Conservation (phyloP, 129 eudicot genomes). For the Arctium minus region DNA sequence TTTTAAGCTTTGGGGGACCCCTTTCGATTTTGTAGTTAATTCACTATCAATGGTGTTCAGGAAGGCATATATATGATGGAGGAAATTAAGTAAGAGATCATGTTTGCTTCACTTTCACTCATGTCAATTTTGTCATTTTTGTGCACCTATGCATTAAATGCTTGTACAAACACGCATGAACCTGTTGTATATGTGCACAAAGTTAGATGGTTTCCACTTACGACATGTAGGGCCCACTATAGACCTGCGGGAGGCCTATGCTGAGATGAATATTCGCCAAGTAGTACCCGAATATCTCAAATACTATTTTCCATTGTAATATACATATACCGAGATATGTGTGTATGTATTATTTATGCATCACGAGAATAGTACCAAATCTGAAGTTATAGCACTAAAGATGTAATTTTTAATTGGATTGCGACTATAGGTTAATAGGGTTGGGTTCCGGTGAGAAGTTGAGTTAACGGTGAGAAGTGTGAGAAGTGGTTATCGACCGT, state of each 20-base stretch:
- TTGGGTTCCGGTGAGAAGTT: too few relatives aligned
- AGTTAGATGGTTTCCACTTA: background rate
- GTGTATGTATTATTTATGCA: background rate
- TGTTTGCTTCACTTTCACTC: slow-evolving; percentile 12
- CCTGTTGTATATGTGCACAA: slow-evolving; percentile 1
- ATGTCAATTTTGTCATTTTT: background rate
- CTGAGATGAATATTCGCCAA: too few relatives aligned
- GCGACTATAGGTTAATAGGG: too few relatives aligned
- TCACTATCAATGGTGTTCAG: slow-evolving; percentile 36
- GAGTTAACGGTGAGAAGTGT: too few relatives aligned
- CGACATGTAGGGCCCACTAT: background rate
- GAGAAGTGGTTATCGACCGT: too few relatives aligned
- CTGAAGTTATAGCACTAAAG: background rate
- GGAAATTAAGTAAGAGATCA: slow-evolving; percentile 5
- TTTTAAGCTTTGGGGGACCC: slow-evolving; percentile 4
- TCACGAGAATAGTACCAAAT: background rate
- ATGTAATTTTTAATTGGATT: background rate
- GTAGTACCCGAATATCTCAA: background rate
- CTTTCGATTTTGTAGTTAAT: slow-evolving; percentile 13
- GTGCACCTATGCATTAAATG: slow-evolving; percentile 3
- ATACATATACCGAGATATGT: background rate
- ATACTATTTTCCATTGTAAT: background rate
- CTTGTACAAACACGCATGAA: background rate
- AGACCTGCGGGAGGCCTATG: too few relatives aligned
- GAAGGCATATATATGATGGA: slow-evolving; percentile 14